Conservation (phyloP, 1,139 yeast genomes). For the Pichia sp. region DNA sequence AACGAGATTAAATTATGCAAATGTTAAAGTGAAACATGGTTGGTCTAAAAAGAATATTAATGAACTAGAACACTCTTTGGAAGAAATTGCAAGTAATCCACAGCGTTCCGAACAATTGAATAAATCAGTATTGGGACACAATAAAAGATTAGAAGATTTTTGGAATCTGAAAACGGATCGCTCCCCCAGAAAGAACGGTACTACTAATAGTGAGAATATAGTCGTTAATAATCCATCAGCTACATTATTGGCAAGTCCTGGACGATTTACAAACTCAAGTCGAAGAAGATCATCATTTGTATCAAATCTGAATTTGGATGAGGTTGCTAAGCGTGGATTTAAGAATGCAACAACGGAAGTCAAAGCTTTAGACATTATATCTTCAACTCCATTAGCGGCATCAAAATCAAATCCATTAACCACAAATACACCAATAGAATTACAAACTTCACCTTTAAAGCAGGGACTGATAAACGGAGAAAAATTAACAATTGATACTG, state of each 20-base stretch:
- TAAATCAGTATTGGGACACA: conserved; percentile 1
- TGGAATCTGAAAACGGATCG: conserved; percentile 25
- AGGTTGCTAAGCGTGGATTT: conserved; percentile 17
- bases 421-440: not conserved
- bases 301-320: conserved; percentile 18
- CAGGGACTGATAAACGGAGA: not conserved
- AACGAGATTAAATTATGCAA: conserved; percentile 31
- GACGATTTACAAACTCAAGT: not conserved
- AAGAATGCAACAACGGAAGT: conserved; percentile 13
- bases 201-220: not conserved
- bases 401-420: conserved; percentile 2
- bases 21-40: conserved; percentile 30
- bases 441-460: conserved; percentile 5
- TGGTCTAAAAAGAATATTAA: conserved; percentile 28
- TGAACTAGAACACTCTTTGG: conserved; percentile 27
- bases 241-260: conserved; percentile 8
- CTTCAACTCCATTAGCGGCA: conserved; percentile 1
- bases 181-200: conserved; percentile 14
- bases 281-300: conserved; percentile 13
- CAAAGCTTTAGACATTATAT: not conserved
- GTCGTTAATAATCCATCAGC: not conserved
- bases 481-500: not conserved
- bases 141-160: conserved; percentile 21
- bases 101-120: conserved; percentile 13
- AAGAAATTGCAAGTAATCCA: conserved; percentile 18